Evolutionary conservation across 2,329 filamentous ascomycete genomes (phyloP), one percentile per base, ranked within the genome.

Genomic region (Aspergillus viridinutans): DNA sequence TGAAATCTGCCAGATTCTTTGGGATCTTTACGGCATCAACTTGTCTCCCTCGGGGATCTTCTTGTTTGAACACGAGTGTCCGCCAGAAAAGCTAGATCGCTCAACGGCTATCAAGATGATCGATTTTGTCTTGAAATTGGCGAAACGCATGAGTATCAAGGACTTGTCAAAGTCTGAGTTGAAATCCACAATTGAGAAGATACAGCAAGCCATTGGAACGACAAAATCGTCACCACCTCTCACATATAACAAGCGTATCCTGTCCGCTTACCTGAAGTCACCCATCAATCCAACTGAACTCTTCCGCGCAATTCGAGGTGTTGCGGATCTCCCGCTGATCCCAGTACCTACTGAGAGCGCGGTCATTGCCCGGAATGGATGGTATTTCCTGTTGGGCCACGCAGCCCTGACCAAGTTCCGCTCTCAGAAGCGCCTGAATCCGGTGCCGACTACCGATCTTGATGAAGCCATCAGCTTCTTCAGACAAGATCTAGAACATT

Each of bases 371-470:
- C 85, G 85, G 25, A 89, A 90, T 63, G 90, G 92, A 49, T 97
- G 93, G 93, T 96, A 91, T 72, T 96, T 94, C 72, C 78, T 97
- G 29, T 84, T 96, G 60, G 93, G 93, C 21, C 89, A 94, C 81
- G 90, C 96, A 55, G 87, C 90, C 2, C 81, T 97, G 56, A 90
- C 89, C 47, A 96, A 92, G 67, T 97, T 96, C 83, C 70, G 90
- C 79, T 79, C 83, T 77, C 74, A 92, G 81, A 90, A 93, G 66
- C 85, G 91, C 21, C 83, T 91, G 65, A 90, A 85, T 2, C 88
- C 89, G 1, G 88, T 88, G 3, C 88, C 90, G 14, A 93, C 89
- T 0, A 90, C 93, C 64, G 92, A 96, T 67, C 79, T 96, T 51
- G 88, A 92, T 52, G 88, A 91, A 53, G 91, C 90, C 3, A 86